phyloP scores from a whole-genome alignment of 331 rosid genomes.

The Quercus tomentella region DNA sequence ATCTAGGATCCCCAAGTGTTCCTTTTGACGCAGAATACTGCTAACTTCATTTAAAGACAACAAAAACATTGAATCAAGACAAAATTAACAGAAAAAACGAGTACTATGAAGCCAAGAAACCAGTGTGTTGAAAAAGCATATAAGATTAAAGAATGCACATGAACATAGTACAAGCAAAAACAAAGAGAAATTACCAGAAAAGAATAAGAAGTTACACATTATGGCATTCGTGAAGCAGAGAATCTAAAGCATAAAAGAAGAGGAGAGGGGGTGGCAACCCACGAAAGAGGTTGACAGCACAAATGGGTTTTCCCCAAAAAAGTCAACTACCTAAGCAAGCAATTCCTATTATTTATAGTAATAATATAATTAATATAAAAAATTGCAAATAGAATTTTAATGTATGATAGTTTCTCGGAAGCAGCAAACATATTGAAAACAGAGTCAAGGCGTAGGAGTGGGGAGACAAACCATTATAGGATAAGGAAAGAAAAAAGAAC shows the following conservation, averaged over 20 bases:
- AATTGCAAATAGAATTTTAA: neutral
- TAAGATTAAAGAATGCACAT: neutral
- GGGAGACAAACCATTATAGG: neutral
- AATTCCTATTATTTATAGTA: neutral
- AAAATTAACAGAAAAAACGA: neutral
- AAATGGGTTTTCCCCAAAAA: slow-evolving; percentile 34
- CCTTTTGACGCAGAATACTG: neutral
- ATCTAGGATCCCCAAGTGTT: neutral
- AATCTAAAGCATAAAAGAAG: slow-evolving; percentile 22
- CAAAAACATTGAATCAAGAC: neutral
- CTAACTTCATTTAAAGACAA: neutral
- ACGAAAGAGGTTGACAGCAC: slow-evolving; percentile 31
- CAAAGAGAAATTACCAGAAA: neutral
- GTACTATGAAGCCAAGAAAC: neutral
- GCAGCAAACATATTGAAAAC: slow-evolving; percentile 5
- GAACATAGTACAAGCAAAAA: neutral
- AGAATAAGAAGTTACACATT: neutral
- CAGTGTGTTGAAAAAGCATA: neutral
- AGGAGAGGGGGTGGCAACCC: slow-evolving; percentile 25
- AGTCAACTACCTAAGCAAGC: slow-evolving; percentile 41
- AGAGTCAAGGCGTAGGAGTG: neutral
- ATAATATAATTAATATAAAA: neutral
- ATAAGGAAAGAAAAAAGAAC: slow-evolving; percentile 22
- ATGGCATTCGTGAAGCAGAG: slow-evolving; percentile 14
- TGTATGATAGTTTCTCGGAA: slow-evolving; percentile 15